phyloP scores from a whole-genome alignment of 257 asterid species.

The Solanum appendiculatum region DNA sequence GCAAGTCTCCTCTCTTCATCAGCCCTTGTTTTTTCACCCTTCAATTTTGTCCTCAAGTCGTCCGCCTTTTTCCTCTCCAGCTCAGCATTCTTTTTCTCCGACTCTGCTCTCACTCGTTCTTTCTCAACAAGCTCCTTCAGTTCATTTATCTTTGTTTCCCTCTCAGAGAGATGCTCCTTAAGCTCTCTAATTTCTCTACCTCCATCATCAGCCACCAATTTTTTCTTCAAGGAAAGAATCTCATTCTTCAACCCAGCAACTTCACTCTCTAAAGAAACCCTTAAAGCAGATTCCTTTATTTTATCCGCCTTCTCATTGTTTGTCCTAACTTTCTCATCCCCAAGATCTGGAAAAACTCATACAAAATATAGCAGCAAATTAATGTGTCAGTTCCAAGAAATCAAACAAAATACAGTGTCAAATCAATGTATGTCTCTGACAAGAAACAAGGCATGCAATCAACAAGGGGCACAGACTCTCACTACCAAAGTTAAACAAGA shows the following conservation, averaged over 20 bases:
- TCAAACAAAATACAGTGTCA: background rate
- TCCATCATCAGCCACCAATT: constrained; percentile 17
- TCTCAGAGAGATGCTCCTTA: constrained; percentile 22
- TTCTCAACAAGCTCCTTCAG: constrained; percentile 52
- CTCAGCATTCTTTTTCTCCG: constrained; percentile 37
- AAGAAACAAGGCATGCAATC: constrained; percentile 3
- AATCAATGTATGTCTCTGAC: background rate
- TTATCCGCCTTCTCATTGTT: constrained; percentile 40
- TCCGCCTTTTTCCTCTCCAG: constrained; percentile 36
- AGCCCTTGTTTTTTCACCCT: constrained; percentile 13
- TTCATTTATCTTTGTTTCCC: constrained; percentile 38
- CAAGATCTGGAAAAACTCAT: constrained; percentile 30
- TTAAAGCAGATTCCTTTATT: constrained; percentile 34
- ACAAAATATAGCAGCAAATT: background rate
- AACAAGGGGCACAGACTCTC: background rate
- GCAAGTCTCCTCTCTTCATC: constrained; percentile 20
- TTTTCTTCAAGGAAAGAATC: constrained; percentile 41
- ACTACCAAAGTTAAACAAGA: background rate
- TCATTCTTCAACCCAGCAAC: constrained; percentile 51
- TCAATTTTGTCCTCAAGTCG: constrained; percentile 27
- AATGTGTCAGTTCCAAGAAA: background rate
- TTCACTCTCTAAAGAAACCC: constrained; percentile 58
- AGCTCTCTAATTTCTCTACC: constrained; percentile 23
- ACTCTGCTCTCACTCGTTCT: constrained; percentile 33
- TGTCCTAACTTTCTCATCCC: constrained; percentile 34